A percentile compares a stretch with the other conserved stretches of the same genome.
These are phyloP conservation scores for Lachancea waltii DNA, from an alignment of 805 yeast species.

Conservation along the genomic window DNA sequence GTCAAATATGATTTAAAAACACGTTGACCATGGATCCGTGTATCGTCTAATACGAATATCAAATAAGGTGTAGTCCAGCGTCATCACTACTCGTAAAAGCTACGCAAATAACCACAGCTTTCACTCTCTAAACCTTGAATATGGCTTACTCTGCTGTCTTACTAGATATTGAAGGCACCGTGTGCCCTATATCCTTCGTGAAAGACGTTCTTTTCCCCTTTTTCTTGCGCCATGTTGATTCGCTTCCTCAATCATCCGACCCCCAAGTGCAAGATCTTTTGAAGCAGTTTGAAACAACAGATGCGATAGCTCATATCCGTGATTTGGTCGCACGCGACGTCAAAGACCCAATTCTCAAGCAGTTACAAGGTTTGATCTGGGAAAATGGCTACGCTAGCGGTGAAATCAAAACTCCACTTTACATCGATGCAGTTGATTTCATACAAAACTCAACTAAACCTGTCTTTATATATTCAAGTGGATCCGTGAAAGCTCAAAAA, in stretches of 20 bases:
- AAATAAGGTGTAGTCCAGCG: no score
- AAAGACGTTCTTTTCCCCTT: constrained; percentile 73
- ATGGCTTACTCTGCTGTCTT: constrained; percentile 32
- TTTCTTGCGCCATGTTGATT: constrained; percentile 49
- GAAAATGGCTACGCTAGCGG: constrained; percentile 71
- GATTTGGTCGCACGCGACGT: constrained; percentile 58
- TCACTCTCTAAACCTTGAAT: no score
- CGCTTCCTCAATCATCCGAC: constrained; percentile 18
- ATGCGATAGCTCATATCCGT: constrained; percentile 43
- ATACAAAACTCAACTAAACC: constrained; percentile 39
- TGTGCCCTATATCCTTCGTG: constrained; percentile 87
- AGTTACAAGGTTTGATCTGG: constrained; percentile 84
- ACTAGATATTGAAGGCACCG: constrained; percentile 87
- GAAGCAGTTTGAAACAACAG: constrained; percentile 27
- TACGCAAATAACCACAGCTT: no score
- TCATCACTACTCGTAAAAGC: no score
- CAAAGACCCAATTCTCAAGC: constrained; percentile 70
- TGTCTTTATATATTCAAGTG: constrained; percentile 80
- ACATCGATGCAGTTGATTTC: constrained; percentile 58
- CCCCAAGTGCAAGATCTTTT: constrained; percentile 22
- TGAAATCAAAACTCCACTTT: constrained; percentile 69
- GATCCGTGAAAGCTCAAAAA: constrained; percentile 82
- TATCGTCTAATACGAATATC: not conserved
- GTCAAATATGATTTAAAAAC: constrained; percentile 3
- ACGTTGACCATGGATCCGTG: not conserved